Evolutionary conservation across 306 rosid species (phyloP), one percentile per base, ranked within the genome.

Genomic region (Arachis hypogaea): DNA sequence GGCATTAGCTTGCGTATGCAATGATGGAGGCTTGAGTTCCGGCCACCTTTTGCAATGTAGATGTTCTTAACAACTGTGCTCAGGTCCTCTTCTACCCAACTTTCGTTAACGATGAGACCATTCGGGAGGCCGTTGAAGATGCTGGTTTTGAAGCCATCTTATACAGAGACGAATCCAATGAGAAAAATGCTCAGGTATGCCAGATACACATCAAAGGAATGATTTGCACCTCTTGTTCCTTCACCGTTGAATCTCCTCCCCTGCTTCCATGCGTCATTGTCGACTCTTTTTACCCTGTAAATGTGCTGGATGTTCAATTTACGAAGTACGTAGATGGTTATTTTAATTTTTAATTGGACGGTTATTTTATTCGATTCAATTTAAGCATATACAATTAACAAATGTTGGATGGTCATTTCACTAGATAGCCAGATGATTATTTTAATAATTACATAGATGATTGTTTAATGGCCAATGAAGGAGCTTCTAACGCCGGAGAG

Each of bases 151-250:
- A 82, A 82, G 89, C 90, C 46, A 80, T 76, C 7, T 41, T 80
- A 71, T 38, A 67, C 2, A 75, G 72, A 38, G 87, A 81, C n/a
- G 71, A 75, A 5, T 28, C 55, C 12, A 77, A 61, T 7, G 84
- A 74, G 29, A 74, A 36, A 49, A 41, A 81, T 6, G 62, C 66
- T 56, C 90, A 85, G 80, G 82, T 80, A 18, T 88, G 97, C 60
- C 87, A 90, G 57, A 82, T 91, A 11, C 77, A 77, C 41, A 80
- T 91, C 49, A 79, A 70, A 11, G 97, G 90, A 63, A 91, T 91
- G 97, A 87, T 90, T 33, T 88, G 97, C 76, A 91, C 86, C 18
- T 82, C 97, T 33, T 91, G 94, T 60, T 87, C 92, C 58, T 86
- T 90, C 46, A 86, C 88, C 2, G 50, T 91, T 63, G 97, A 91